Base-by-base conservation (phyloP, 108 stramenopile genomes). In the Epithemia pelagica region DNA sequence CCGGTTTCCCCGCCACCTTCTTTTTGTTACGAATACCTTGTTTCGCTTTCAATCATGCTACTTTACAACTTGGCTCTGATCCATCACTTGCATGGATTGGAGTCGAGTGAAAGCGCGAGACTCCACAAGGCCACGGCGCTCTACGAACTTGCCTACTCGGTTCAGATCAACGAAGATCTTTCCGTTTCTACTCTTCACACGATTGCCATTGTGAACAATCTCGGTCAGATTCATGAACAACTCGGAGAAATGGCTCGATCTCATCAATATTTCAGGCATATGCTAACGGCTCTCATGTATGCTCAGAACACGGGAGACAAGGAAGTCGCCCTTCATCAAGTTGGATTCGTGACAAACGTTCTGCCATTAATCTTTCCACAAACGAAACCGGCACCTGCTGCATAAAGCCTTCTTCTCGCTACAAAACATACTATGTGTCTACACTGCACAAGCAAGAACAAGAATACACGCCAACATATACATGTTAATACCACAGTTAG, bases 121-220 rank as follows among this genome's bases (percentile, higher is more conserved):
- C 53, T 76, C 7, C 61, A 62, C 15, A 77, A 77, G 52, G 70
- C 71, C n/a, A 56, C 67, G 25, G 59, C 70, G 10, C 64, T 74
- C 5, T 74, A 74, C 28, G 68, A 74, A 33, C 65, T 74, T 23
- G 67, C 67, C 24, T 74, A 63, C 55, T 56, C 59, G 0, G 33
- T 74, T 1, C 63, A 69, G 32, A 52, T 65, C 19, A 68, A 64
- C 25, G 62, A 68, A 31, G 57, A 66, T 24, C 10, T 68, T 24
- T 52, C 1, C 1, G 32, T 63, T 31, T 60, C 59, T 23, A 21
- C 28, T 27, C 24, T 63, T 2, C 33, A 37, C n/a, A 54, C 58
- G 57, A 78, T 78, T 71, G 65, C 71, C 27, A 33, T 78, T 5
- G 53, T 57, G 64, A 78, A 78, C 33, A 78, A 78, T 32, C 22